phyloP scores from a whole-genome alignment of 2,329 filamentous ascomycete species.

The Aureobasidium sp. region DNA sequence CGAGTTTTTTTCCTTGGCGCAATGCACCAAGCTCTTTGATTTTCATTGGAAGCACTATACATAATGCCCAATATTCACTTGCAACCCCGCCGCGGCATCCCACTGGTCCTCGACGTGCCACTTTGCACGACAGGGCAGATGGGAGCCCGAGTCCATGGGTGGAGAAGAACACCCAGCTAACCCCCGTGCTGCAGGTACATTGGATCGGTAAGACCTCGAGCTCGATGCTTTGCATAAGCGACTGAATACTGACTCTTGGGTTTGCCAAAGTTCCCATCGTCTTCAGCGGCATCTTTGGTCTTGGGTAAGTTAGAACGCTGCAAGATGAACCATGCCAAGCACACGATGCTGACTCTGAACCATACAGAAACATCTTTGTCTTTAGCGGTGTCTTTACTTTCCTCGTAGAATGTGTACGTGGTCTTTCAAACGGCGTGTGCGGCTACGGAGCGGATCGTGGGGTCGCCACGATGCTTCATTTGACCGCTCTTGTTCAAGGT shows the following conservation, averaged over 20 bases:
- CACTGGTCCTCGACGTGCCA: not conserved
- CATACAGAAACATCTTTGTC: conserved; percentile 51
- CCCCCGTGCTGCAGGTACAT: conserved; percentile 35
- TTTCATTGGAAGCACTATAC: conserved; percentile 22
- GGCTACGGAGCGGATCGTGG: conserved; percentile 9
- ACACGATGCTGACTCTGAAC: not conserved
- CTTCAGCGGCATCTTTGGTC: conserved; percentile 41
- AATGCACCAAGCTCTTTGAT: not conserved
- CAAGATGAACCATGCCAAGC: not conserved
- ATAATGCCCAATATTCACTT: conserved; percentile 21
- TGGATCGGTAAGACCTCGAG: conserved; percentile 39
- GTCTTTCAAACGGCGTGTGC: not conserved
- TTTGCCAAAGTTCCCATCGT: conserved; percentile 40
- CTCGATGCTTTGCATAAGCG: conserved; percentile 12
- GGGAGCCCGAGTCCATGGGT: conserved; percentile 11
- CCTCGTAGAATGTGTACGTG: conserved; percentile 55
- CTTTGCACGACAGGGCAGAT: conserved; percentile 10
- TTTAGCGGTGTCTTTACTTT: conserved; percentile 87
- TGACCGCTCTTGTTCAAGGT: not conserved
- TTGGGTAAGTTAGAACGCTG: conserved; percentile 29
- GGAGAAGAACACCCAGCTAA: conserved; percentile 12
- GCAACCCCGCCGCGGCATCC: not conserved
- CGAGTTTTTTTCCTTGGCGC: conserved; percentile 1
- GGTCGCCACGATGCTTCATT: conserved; percentile 14
- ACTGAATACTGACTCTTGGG: conserved; percentile 16